A percentile compares a stretch with the other conserved stretches of the same genome.
phyloP scores from a whole-genome alignment of 108 stramenopile species.

The Nitzschia sp. region DNA sequence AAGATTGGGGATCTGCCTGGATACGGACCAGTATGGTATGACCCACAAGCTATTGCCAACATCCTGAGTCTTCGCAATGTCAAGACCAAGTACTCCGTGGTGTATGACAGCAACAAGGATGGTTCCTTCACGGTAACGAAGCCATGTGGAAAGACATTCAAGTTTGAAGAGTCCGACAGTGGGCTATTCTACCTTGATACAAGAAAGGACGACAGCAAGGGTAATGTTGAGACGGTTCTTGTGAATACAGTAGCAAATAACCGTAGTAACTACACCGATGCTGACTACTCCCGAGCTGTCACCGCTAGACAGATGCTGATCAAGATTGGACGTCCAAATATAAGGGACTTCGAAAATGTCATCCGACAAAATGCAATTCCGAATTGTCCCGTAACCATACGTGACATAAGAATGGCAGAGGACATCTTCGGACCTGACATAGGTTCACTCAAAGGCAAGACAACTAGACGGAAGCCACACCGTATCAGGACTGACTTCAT shows the following conservation, averaged over 20 bases:
- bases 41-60: constrained; percentile 42
- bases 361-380: neutral
- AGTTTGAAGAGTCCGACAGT: neutral
- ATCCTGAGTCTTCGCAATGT: constrained; percentile 37
- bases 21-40: constrained; percentile 39
- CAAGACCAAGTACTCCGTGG: constrained; percentile 8
- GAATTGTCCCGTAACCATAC: neutral
- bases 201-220: neutral
- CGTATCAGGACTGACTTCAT: neutral
- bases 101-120: constrained; percentile 22
- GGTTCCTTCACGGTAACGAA: constrained; percentile 8
- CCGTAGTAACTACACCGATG: neutral
- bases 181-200: neutral
- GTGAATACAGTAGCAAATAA: neutral
- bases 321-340: constrained; percentile 6
- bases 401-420: neutral
- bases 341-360: constrained; percentile 1
- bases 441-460: constrained; percentile 9
- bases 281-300: neutral
- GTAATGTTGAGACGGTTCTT: neutral
- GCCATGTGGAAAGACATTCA: neutral
- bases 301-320: neutral
- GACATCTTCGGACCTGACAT: constrained; percentile 14
- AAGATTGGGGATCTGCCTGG: constrained; percentile 23
- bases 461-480: neutral